Evolutionary conservation across 1,139 yeast genomes (phyloP).

Genomic region (Wickerhamomyces sp.): DNA sequence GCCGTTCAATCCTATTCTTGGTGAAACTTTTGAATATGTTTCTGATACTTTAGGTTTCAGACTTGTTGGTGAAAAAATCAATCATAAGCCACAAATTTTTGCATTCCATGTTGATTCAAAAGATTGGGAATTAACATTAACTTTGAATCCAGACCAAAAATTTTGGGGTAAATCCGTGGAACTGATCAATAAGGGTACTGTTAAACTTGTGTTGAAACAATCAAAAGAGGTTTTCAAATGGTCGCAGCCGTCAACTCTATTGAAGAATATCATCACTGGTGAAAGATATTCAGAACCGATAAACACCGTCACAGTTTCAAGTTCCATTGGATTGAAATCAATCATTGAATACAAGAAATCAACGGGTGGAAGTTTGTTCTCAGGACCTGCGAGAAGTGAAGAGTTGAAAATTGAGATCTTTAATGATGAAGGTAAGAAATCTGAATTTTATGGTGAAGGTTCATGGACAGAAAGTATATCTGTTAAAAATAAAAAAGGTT

Average conservation of each 20-base stretch:
- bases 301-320: conserved; percentile 59
- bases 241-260: conserved; percentile 75
- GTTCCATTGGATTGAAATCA: conserved; percentile 65
- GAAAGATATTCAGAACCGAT: conserved; percentile 92
- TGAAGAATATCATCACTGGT: conserved; percentile 89
- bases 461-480: conserved; percentile 70
- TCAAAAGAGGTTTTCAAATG: conserved; percentile 75
- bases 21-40: conserved; percentile 82
- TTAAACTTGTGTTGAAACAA: conserved; percentile 47
- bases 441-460: conserved; percentile 41
- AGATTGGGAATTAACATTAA: conserved; percentile 71
- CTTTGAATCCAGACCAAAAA: conserved; percentile 80
- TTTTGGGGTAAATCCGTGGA: conserved; percentile 96
- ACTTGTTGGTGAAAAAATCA: conserved; percentile 70
- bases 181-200: conserved; percentile 66
- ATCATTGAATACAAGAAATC: conserved; percentile 59
- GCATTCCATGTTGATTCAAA: conserved; percentile 72
- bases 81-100: conserved; percentile 78
- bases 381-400: conserved; percentile 84
- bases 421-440: conserved; percentile 27
- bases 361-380: conserved; percentile 62
- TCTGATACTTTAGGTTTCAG: conserved; percentile 72
- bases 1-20: conserved; percentile 88
- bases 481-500: conserved; percentile 31
- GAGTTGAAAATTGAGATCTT: conserved; percentile 57